Base-by-base conservation (phyloP, 2,329 filamentous ascomycete species). In the Fusarium kyushuense region DNA sequence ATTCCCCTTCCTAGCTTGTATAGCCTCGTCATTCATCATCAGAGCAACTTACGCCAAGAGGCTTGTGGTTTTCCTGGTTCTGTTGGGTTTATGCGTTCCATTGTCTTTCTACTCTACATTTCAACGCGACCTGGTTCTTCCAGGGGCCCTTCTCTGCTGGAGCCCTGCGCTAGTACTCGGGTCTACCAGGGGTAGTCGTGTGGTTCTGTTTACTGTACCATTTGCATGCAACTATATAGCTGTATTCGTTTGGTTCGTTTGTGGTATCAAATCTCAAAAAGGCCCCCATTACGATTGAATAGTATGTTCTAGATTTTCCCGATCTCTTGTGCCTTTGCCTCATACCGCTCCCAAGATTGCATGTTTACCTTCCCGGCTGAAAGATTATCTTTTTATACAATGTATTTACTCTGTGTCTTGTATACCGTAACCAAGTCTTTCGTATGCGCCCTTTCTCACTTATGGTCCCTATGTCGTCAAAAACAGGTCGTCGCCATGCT, bases 21-120 rank as follows among this genome's bases (percentile, higher is more conserved):
- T 45, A 7, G 30, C 21, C 0, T 14, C 43, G 5, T n/a, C 38
- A 2, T 14, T 12, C 3, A 0, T 12, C 14, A 3, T 58, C 1
- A 32, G 38, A 0, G 9, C 10, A 4, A 45, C 16, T 17, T 12
- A 8, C 19, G 10, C 7, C 0, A 16, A 43, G 5, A 54, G 23
- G 6, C 21, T 36, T 5, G 9, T 19, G 3, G 16, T 7, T 7
- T 19, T 36, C 2, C n/a, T 36, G 9, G 1, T 41, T 13, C 21
- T 19, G 2, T 7, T 12, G 6, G 13, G 13, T 9, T 25, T 9
- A 13, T 21, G 32, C 5, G 6, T 38, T 14, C 48, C 48, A 8
- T 45, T 58, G 16, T 19, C 38, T 7, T 13, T 35, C 0, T 52
- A 42, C 3, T 7, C 10, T n/a, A 21, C n/a, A 11, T 10, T 6